A percentile compares a stretch with the other conserved stretches of the same genome.
These are phyloP conservation scores for Xylaria intraflava DNA, from an alignment of 495 filamentous ascomycete genomes.

Conservation along the genomic window DNA sequence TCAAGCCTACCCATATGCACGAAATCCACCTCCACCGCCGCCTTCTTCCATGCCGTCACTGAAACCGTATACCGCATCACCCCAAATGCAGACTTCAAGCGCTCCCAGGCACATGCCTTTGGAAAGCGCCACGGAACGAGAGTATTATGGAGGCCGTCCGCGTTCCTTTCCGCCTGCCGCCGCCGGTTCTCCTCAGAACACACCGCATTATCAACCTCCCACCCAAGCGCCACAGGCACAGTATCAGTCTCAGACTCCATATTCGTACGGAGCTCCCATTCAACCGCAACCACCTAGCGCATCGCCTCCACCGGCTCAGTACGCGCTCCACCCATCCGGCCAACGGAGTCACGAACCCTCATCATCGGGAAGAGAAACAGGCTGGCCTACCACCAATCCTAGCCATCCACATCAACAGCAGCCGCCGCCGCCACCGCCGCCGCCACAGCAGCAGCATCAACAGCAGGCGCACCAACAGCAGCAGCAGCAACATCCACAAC, in stretches of 20 bases:
- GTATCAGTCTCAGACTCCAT: slow-evolving; percentile 28
- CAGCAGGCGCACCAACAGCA: slow-evolving; percentile 25
- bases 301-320: slow-evolving; percentile 33
- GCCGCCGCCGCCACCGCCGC: slow-evolving; percentile 25
- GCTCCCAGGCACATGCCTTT: slow-evolving; percentile 31
- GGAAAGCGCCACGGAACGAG: slow-evolving; percentile 30
- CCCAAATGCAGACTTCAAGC: slow-evolving; percentile 32
- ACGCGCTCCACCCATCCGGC: slow-evolving; percentile 22
- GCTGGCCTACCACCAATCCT: slow-evolving; percentile 22
- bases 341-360: slow-evolving; percentile 24
- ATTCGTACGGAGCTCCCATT: slow-evolving; percentile 25
- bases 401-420: slow-evolving; percentile 23
- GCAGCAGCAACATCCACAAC: slow-evolving; percentile 29
- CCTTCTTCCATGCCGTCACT: slow-evolving; percentile 41
- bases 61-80: slow-evolving; percentile 42
- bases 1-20: slow-evolving; percentile 31
- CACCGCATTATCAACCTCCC: slow-evolving; percentile 34
- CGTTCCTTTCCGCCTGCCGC: slow-evolving; percentile 30
- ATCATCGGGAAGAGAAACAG: slow-evolving; percentile 20
- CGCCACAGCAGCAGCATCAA: slow-evolving; percentile 11
- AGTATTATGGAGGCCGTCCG: slow-evolving; percentile 33
- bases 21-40: slow-evolving; percentile 24
- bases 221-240: slow-evolving; percentile 23
- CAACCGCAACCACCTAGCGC: slow-evolving; percentile 26
- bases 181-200: slow-evolving; percentile 32